A percentile compares a stretch with the other conserved stretches of the same genome.
Conservation (phyloP, 2,329 filamentous ascomycete species). For the Penicillium sp. region DNA sequence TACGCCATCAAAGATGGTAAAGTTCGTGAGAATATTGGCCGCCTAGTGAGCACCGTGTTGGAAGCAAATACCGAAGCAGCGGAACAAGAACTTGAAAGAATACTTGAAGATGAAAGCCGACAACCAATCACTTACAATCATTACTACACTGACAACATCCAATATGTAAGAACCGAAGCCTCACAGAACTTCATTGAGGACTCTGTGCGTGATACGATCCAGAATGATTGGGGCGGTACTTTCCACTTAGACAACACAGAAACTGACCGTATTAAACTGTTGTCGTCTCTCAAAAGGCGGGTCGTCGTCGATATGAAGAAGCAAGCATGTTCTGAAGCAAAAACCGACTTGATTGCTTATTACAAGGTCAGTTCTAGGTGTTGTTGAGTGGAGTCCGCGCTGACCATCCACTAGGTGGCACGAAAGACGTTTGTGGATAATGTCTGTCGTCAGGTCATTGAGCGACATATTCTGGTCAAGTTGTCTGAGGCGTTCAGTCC, state of each 20-base stretch:
- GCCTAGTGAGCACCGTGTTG: background rate
- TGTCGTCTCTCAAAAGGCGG: slow-evolving; percentile 13
- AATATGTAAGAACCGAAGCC: slow-evolving; percentile 20
- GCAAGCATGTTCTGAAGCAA: slow-evolving; percentile 26
- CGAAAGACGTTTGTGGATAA: slow-evolving; percentile 34
- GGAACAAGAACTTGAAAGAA: background rate
- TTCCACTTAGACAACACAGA: background rate
- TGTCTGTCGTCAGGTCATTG: slow-evolving; percentile 31
- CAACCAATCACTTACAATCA: slow-evolving; percentile 39
- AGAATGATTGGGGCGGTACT: background rate
- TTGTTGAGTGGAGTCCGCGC: no score
- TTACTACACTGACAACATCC: slow-evolving; percentile 40
- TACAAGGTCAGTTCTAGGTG: slow-evolving; percentile 26
- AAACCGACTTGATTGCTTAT: slow-evolving; percentile 26
- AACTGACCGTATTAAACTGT: background rate
- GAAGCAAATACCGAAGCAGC: background rate
- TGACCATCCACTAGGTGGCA: slow-evolving; percentile 27
- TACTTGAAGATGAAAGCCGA: slow-evolving; percentile 23
- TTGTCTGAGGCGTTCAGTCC: background rate
- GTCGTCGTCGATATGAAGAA: slow-evolving; percentile 24
- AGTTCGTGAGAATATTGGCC: slow-evolving; percentile 13
- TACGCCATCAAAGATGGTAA: background rate
- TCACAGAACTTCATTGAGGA: background rate
- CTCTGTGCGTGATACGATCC: background rate
- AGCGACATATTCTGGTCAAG: slow-evolving; percentile 24